A percentile compares a stretch with the other conserved stretches of the same genome.
Conservation (phyloP, 1,284 basidiomycete species). For the Sanguinoderma infundibulare region DNA sequence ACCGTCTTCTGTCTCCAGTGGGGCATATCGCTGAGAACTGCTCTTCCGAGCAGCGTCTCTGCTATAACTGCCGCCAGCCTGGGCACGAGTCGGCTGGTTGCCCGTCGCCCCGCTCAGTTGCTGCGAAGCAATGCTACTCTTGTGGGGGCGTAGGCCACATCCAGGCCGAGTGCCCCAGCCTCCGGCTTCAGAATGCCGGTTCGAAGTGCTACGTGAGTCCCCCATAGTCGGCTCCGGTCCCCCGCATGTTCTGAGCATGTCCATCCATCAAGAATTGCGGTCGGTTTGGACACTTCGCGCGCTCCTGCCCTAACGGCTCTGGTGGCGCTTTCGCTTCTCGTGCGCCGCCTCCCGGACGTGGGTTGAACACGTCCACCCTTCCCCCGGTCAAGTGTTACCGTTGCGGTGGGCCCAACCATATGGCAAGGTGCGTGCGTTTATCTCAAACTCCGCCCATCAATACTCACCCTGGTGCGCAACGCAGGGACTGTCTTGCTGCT, state of each 20-base stretch:
- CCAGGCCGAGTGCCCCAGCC: conserved; percentile 84
- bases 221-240: neutral
- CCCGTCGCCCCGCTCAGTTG: conserved; percentile 78
- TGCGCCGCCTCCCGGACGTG: conserved; percentile 71
- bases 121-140: conserved; percentile 81
- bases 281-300: conserved; percentile 80
- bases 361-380: conserved; percentile 73
- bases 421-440: conserved; percentile 60
- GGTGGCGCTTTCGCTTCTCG: conserved; percentile 61
- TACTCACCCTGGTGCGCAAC: conserved; percentile 3
- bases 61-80: conserved; percentile 91
- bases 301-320: conserved; percentile 63
- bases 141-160: conserved; percentile 81
- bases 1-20: conserved; percentile 49
- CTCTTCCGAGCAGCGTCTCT: conserved; percentile 83
- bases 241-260: conserved; percentile 79
- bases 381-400: conserved; percentile 84
- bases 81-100: conserved; percentile 91
- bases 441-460: neutral
- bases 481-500: conserved; percentile 79
- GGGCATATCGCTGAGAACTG: conserved; percentile 93
- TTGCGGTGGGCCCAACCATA: conserved; percentile 83
- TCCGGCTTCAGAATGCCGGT: conserved; percentile 64
- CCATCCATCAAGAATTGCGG: conserved; percentile 67
- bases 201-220: conserved; percentile 84